Evolutionary conservation across 2,329 filamentous ascomycete species (phyloP).

Genomic region (Aspergillus neoniger): DNA sequence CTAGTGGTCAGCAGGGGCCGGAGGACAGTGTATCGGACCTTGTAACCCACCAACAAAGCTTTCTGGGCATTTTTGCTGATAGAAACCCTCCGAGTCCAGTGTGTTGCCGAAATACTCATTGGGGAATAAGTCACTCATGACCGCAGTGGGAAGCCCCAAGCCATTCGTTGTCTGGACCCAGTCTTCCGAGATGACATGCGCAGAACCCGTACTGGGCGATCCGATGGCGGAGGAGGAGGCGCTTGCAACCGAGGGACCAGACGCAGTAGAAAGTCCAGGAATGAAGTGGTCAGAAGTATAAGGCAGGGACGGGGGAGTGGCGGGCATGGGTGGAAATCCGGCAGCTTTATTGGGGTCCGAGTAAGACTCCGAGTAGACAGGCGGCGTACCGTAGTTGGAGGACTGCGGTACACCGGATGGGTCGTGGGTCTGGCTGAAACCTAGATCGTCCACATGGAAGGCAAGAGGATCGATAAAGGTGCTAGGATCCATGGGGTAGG

Average conservation of each 20-base stretch:
- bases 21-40: neutral
- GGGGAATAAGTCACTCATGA: conserved; percentile 61
- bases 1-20: conserved; percentile 1
- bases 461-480: conserved; percentile 34
- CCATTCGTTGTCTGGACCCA: conserved; percentile 58
- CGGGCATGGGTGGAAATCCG: conserved; percentile 32
- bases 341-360: conserved; percentile 29
- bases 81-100: conserved; percentile 47
- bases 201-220: conserved; percentile 65
- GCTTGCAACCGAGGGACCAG: conserved; percentile 58
- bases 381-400: conserved; percentile 32
- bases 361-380: conserved; percentile 29
- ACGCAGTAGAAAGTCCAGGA: conserved; percentile 63
- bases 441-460: conserved; percentile 31
- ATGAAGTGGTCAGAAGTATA: conserved; percentile 46
- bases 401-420: conserved; percentile 25
- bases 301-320: conserved; percentile 36
- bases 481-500: conserved; percentile 34
- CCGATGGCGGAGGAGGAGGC: conserved; percentile 67
- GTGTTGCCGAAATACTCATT: conserved; percentile 51
- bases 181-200: conserved; percentile 60
- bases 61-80: conserved; percentile 46
- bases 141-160: conserved; percentile 64
- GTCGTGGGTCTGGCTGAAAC: conserved; percentile 26
- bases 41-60: conserved; percentile 36